phyloP scores from a whole-genome alignment of 2,329 filamentous ascomycete genomes.

The Teratosphaeria nubilosa region DNA sequence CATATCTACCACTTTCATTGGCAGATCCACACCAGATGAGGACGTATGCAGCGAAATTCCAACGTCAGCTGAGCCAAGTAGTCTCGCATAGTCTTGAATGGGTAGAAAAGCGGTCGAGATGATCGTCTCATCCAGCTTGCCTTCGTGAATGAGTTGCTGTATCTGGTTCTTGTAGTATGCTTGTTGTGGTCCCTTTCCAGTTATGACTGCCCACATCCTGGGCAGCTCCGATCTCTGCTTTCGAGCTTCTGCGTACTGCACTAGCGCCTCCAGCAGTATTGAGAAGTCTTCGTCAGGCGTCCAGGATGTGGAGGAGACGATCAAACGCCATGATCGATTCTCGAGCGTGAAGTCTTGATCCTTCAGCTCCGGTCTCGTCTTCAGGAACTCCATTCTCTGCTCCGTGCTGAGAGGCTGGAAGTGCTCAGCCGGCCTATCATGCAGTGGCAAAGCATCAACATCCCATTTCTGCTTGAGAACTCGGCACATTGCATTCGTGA shows the following conservation, averaged over 20 bases:
- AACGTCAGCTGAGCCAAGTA: conserved; percentile 77
- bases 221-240: conserved; percentile 43
- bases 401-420: conserved; percentile 58
- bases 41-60: conserved; percentile 89
- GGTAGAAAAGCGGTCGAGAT: conserved; percentile 79
- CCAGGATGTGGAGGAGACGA: conserved; percentile 95
- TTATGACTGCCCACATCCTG: conserved; percentile 76
- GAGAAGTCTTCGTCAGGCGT: conserved; percentile 94
- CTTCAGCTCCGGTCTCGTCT: conserved; percentile 53
- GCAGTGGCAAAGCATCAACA: conserved; percentile 56
- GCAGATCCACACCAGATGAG: conserved; percentile 86
- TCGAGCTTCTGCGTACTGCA: conserved; percentile 54
- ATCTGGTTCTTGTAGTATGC: conserved; percentile 62
- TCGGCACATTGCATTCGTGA: conserved; percentile 78
- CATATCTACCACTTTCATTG: conserved; percentile 99
- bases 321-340: conserved; percentile 45
- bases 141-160: conserved; percentile 46
- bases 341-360: conserved; percentile 43
- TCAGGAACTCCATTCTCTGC: conserved; percentile 51
- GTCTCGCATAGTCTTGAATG: conserved; percentile 69
- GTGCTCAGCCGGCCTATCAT: conserved; percentile 75
- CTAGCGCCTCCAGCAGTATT: conserved; percentile 72
- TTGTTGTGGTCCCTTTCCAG: conserved; percentile 83
- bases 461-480: conserved; percentile 59
- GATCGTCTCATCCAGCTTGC: conserved; percentile 57